Base-by-base conservation (phyloP, 78 protist genomes). In the Dictyostelium purpureum region DNA sequence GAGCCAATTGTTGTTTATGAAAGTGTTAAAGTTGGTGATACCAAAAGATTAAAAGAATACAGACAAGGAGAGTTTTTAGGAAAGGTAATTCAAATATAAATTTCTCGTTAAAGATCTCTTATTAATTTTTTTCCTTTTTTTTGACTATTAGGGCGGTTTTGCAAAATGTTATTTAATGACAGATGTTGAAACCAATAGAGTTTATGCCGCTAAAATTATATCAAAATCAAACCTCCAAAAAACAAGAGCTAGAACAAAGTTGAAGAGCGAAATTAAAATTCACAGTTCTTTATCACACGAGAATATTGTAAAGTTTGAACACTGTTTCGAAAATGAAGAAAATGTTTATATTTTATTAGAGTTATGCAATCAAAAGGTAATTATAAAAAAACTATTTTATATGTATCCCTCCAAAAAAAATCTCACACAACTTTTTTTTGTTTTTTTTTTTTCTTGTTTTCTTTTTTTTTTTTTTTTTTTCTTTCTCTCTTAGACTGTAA, bases 311-410 rank as follows among this genome's bases (percentile, higher is more conserved):
- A 26, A 57, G 16, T 98, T 97, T 49, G 80, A 95, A 42, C 87
- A 71, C 43, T 90, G 45, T 77, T 98, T 98, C 56, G 99, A 98
- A 90, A 99, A 97, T 82, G 77, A 89, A 43, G 79, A 76, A 37
- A 87, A 97, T 73, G 99, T 97, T 24, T 99, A 98, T 88, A 94
- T 99, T 33, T 28, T 98, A 14, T 75, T 99, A 12, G 99, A 98
- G 82, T 59, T 98, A 37, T 99, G 99, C 94, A n/a, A 33, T 24
- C 94, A 96, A 95, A 67, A 89, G 94, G 97, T 97, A 21, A 65
- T 14, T 40, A 16, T 35, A 96, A 88, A 9, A 42, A 85, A 11
- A 6, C 63, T 56, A 89, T 96, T 75, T 4, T 97, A 89, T 98
- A 97, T 94, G 14, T 6, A 26, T 1, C 37, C 16, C 1, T 49